phyloP scores from a whole-genome alignment of 1,139 yeast species.

The Protomyces pachydermus region DNA sequence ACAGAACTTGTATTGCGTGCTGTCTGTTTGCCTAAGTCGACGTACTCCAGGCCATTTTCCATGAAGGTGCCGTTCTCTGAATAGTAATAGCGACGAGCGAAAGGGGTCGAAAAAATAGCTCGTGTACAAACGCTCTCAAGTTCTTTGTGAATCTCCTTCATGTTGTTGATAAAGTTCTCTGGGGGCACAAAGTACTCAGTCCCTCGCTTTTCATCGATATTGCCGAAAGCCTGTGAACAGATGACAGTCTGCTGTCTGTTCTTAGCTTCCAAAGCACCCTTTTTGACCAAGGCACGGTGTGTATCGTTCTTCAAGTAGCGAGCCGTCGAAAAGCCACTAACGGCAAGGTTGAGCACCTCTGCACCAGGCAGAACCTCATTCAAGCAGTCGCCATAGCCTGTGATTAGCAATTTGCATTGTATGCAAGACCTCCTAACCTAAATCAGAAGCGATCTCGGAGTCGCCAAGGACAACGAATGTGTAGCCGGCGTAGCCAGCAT shows the following conservation, averaged over 20 bases:
- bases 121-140: background rate
- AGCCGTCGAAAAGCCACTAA: background rate
- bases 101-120: background rate
- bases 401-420: background rate
- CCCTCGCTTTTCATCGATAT: background rate
- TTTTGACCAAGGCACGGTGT: background rate
- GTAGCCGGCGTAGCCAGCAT: background rate
- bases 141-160: background rate
- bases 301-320: background rate
- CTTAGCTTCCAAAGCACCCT: background rate
- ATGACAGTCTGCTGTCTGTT: background rate
- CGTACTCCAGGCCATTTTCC: background rate
- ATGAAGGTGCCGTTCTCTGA: background rate
- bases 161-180: background rate
- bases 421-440: background rate
- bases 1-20: background rate
- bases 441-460: background rate
- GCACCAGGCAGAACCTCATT: background rate
- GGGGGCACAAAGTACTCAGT: background rate
- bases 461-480: background rate
- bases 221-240: background rate
- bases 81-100: background rate
- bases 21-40: background rate
- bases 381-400: background rate
- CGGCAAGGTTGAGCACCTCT: background rate